Evolutionary conservation across 1,284 basidiomycete genomes (phyloP), one percentile per base, ranked within the genome.

Genomic region (Leucoagaricus sp.): DNA sequence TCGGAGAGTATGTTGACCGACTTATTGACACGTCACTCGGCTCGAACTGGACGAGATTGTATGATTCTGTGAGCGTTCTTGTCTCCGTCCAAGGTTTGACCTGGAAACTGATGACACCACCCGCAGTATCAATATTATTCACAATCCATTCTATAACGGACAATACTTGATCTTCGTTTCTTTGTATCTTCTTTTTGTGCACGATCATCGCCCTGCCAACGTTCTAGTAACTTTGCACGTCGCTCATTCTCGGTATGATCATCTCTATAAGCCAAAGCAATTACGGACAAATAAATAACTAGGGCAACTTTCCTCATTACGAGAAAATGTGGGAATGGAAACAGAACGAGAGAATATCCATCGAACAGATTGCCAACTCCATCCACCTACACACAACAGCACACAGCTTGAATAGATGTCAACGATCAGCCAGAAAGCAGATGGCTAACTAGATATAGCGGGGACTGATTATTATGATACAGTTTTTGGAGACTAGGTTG

Each of bases 21-120:
- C 77, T 98, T 47, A 91, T 98, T 60, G 87, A 96, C 60, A 89
- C 82, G 53, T 95, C 93, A 1, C 74, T 95, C 36, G 93, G 92
- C n/a, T 95, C 92, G 34, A 89, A 91, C 63, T 97, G 94, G 87
- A 96, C 94, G 38, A 81, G 93, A 60, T 71, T 97, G 48, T 97
- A 97, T 68, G 94, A 97, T 71, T 94, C 93, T 60, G 91, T 93
- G 67, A 64, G 87, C 60, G 12, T 15, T 23, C 45, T 17, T 29
- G 44, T 15, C 29, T 46, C 5, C 6, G 10, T 23, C 17, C 8
- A 8, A 33, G 31, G 10, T 9, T 33, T 48, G 15, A 19, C 58
- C 44, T 7, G 8, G n/a, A n/a, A n/a, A n/a, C n/a, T 23, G 60
- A 28, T 53, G 13, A 58, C 53, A 7, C 8, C 26, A 19, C 36